A percentile compares a stretch with the other conserved stretches of the same genome.
Evolutionary conservation across 768 basidiomycete genomes (phyloP).

Genomic region (Butyriboletus loyo): DNA sequence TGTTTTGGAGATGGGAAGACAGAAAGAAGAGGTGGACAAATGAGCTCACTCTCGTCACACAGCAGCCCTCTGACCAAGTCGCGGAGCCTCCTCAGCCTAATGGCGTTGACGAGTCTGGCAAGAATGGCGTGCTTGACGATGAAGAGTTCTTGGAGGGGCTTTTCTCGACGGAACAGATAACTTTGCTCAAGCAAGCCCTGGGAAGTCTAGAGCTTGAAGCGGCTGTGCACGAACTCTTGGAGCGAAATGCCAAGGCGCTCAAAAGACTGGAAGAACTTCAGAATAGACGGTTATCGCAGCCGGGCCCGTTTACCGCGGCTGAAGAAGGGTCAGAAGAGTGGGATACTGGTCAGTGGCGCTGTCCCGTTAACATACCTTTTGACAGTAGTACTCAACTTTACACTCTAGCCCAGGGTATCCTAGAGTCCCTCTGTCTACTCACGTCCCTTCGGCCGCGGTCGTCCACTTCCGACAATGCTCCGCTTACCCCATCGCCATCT

Average conservation of each 20-base stretch:
- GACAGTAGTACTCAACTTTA: constrained; percentile 11
- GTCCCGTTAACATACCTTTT: constrained; percentile 1
- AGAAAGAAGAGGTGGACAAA: constrained; percentile 34
- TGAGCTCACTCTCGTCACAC: constrained; percentile 12
- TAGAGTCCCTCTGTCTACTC: constrained; percentile 65
- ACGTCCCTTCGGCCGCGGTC: constrained; percentile 69
- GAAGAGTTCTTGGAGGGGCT: constrained; percentile 49
- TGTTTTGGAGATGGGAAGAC: constrained; percentile 51
- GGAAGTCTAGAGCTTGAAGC: constrained; percentile 63
- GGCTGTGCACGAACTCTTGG: constrained; percentile 65
- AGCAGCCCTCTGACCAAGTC: neutral
- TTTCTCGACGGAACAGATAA: constrained; percentile 53
- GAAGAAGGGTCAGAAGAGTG: constrained; percentile 78
- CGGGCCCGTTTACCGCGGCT: constrained; percentile 45
- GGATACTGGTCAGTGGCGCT: constrained; percentile 63
- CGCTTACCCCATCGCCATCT: constrained; percentile 61
- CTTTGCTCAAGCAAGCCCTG: constrained; percentile 57
- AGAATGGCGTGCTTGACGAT: constrained; percentile 26
- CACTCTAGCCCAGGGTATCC: constrained; percentile 64
- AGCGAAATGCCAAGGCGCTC: constrained; percentile 63
- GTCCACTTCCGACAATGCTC: constrained; percentile 37
- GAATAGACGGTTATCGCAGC: constrained; percentile 46
- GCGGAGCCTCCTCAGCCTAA: constrained; percentile 8
- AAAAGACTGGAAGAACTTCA: constrained; percentile 66
- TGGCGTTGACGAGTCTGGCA: constrained; percentile 6